A percentile compares a stretch with the other conserved stretches of the same genome.
phyloP scores from a whole-genome alignment of 1,139 yeast genomes.

The Yamadazyma atlantica region DNA sequence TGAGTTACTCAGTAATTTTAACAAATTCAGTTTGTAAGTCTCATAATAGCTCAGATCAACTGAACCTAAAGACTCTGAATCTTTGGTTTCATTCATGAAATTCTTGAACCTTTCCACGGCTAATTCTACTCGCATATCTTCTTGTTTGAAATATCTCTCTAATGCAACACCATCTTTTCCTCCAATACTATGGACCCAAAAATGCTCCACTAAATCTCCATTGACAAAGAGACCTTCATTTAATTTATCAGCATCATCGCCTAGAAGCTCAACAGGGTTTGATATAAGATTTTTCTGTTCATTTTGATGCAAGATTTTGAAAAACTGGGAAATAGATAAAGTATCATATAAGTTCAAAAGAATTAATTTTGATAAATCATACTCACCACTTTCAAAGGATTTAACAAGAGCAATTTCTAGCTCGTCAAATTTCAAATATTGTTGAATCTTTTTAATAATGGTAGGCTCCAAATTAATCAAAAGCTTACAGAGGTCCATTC shows the following conservation, averaged over 20 bases:
- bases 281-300: constrained; percentile 24
- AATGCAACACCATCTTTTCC: constrained; percentile 21
- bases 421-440: constrained; percentile 72
- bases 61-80: constrained; percentile 1
- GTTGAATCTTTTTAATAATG: constrained; percentile 59
- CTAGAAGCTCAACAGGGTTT: constrained; percentile 17
- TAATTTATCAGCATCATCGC: constrained; percentile 8
- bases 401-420: constrained; percentile 67
- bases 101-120: constrained; percentile 21
- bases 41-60: constrained; percentile 19
- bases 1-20: constrained; percentile 23
- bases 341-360: constrained; percentile 49
- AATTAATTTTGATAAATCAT: constrained; percentile 63
- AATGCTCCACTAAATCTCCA: constrained; percentile 44
- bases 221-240: constrained; percentile 25
- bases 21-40: constrained; percentile 25
- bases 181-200: constrained; percentile 39
- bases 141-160: constrained; percentile 34
- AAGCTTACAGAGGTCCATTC: constrained; percentile 63
- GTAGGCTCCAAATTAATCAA: constrained; percentile 70
- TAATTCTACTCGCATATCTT: constrained; percentile 31
- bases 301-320: constrained; percentile 41
- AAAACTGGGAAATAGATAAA: constrained; percentile 40
- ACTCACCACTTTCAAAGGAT: constrained; percentile 65
- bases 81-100: constrained; percentile 9